phyloP scores from a whole-genome alignment of 768 basidiomycete species.

The Suillus bovinus region DNA sequence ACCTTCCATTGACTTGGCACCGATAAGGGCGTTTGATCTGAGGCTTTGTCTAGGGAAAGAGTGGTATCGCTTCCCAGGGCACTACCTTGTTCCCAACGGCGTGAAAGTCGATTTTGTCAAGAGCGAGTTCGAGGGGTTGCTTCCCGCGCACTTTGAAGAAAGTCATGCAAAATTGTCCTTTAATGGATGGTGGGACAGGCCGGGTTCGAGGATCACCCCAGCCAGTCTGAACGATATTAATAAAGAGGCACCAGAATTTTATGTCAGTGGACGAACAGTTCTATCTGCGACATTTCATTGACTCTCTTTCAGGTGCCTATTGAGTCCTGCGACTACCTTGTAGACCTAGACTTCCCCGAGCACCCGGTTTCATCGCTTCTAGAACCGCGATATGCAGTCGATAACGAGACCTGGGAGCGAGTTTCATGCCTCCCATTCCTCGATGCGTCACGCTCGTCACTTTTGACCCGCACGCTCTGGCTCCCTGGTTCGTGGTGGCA shows the following conservation, averaged over 20 bases:
- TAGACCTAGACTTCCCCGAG: conserved; percentile 86
- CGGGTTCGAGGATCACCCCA: conserved; percentile 63
- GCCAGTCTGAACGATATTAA: conserved; percentile 86
- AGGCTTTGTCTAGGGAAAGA: conserved; percentile 89
- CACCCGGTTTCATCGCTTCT: conserved; percentile 53
- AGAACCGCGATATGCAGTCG: conserved; percentile 81
- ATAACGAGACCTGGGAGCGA: conserved; percentile 74
- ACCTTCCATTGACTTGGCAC: conserved; percentile 62
- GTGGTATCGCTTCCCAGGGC: conserved; percentile 94
- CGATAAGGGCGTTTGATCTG: conserved; percentile 68
- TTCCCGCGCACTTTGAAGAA: conserved; percentile 79
- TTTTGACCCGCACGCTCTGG: conserved; percentile 79
- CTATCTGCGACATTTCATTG: conserved; percentile 9
- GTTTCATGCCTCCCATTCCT: conserved; percentile 83
- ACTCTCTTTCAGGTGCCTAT: conserved; percentile 55
- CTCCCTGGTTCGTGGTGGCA: conserved; percentile 74
- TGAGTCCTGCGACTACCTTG: conserved; percentile 81
- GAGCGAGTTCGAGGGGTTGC: conserved; percentile 86
- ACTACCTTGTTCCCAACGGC: conserved; percentile 83
- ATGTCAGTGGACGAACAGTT: conserved; percentile 51
- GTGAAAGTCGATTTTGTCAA: conserved; percentile 87
- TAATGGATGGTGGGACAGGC: conserved; percentile 33
- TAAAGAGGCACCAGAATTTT: conserved; percentile 71
- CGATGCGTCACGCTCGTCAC: conserved; percentile 71
- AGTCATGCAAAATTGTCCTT: conserved; percentile 1